Evolutionary conservation across 2,329 filamentous ascomycete species (phyloP).

Genomic region (Aureobasidium uvarum): DNA sequence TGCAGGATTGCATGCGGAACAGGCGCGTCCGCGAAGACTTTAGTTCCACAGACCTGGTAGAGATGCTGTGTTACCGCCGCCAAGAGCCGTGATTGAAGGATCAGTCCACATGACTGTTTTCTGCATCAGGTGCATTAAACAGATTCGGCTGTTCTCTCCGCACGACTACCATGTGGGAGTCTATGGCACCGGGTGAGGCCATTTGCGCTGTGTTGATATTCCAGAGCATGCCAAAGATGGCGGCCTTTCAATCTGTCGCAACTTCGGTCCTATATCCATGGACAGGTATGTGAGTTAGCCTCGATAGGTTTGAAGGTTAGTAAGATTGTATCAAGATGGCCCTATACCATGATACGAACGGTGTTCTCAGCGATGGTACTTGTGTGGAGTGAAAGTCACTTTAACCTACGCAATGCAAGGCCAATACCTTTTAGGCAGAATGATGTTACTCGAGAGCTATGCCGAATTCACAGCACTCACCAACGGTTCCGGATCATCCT

Average conservation of each 20-base stretch:
- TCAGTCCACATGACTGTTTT: slow-evolving; percentile 1
- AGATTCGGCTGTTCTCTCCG: slow-evolving; percentile 1
- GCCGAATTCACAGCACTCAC: not conserved
- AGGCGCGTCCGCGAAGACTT: not conserved
- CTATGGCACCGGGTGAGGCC: not conserved
- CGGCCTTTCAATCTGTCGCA: not conserved
- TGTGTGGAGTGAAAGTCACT: not conserved
- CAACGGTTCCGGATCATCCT: not conserved
- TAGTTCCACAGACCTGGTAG: not conserved
- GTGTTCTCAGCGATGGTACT: not conserved
- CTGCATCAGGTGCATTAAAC: not conserved
- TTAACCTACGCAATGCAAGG: not conserved
- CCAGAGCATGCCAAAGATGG: not conserved
- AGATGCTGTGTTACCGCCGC: slow-evolving; percentile 6
- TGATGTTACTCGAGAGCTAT: not conserved
- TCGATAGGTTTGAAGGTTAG: not conserved
- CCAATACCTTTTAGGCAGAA: slow-evolving; percentile 17
- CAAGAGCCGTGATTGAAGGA: not conserved
- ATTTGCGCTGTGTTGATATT: not conserved
- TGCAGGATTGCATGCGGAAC: not conserved
- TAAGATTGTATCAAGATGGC: no score
- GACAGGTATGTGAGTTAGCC: not conserved
- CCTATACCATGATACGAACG: not conserved
- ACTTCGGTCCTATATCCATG: not conserved
- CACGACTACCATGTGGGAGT: not conserved